Evolutionary conservation across 1,139 yeast genomes (phyloP).

Genomic region (Geotrichum histeridarum): DNA sequence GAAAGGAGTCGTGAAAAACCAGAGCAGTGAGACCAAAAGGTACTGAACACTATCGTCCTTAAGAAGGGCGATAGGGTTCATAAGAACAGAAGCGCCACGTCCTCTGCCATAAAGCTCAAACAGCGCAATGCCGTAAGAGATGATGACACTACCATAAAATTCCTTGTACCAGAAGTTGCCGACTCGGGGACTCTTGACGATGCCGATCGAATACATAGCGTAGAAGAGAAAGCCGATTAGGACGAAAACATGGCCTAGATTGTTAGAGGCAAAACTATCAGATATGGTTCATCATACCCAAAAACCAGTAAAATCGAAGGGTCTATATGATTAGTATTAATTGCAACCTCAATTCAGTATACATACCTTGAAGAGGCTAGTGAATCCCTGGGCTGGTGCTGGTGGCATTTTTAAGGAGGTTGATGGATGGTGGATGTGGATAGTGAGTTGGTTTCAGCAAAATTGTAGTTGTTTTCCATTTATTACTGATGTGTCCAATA

Average conservation of each 20-base stretch:
- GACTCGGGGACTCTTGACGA: slow-evolving; percentile 26
- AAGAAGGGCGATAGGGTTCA: slow-evolving; percentile 38
- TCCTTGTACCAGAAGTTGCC: slow-evolving; percentile 53
- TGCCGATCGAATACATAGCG: slow-evolving; percentile 43
- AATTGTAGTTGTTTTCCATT: background rate
- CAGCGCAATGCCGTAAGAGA: slow-evolving; percentile 72
- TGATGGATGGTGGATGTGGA: background rate
- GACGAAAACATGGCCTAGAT: slow-evolving; percentile 57
- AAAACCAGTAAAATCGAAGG: slow-evolving; percentile 20
- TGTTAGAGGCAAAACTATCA: slow-evolving; percentile 2
- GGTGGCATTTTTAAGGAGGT: slow-evolving; percentile 1
- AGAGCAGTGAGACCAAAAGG: slow-evolving; percentile 51
- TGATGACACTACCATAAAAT: slow-evolving; percentile 60
- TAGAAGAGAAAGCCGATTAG: slow-evolving; percentile 53
- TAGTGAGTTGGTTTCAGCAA: background rate
- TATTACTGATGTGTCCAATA: slow-evolving; percentile 2
- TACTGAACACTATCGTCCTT: slow-evolving; percentile 68
- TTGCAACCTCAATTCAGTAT: background rate
- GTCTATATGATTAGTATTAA: slow-evolving; percentile 5
- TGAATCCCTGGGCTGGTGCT: background rate
- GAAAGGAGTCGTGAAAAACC: slow-evolving; percentile 52
- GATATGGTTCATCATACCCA: slow-evolving; percentile 8
- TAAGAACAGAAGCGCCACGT: slow-evolving; percentile 18
- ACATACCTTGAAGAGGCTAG: background rate
- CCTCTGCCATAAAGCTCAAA: slow-evolving; percentile 46